These are phyloP conservation scores for Cytospora leucostoma DNA, from an alignment of 2,329 filamentous ascomycete species.

Conservation along the genomic window DNA sequence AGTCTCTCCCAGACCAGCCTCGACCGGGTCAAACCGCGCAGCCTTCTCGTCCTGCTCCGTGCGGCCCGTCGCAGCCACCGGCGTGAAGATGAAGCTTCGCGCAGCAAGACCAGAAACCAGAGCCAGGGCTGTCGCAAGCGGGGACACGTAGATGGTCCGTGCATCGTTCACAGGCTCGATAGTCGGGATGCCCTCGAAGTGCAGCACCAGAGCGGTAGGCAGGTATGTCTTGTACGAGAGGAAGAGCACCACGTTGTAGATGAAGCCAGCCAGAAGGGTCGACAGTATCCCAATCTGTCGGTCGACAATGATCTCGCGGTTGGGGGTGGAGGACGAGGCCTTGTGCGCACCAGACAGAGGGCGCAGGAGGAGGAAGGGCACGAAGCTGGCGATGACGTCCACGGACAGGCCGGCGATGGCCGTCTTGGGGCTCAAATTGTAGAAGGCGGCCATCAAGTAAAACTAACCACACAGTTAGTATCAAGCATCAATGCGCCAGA, in stretches of 20 bases:
- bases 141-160: slow-evolving; percentile 55
- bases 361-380: slow-evolving; percentile 77
- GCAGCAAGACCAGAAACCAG: slow-evolving; percentile 67
- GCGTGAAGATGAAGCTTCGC: slow-evolving; percentile 76
- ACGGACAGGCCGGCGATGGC: slow-evolving; percentile 64
- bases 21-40: slow-evolving; percentile 62
- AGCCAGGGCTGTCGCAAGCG: slow-evolving; percentile 52
- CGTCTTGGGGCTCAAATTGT: slow-evolving; percentile 64
- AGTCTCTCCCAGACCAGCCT: slow-evolving; percentile 68
- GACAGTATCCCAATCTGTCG: slow-evolving; percentile 63
- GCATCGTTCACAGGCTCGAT: slow-evolving; percentile 68
- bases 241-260: slow-evolving; percentile 76
- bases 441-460: slow-evolving; percentile 77
- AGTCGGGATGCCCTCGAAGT: slow-evolving; percentile 73
- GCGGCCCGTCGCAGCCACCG: slow-evolving; percentile 57
- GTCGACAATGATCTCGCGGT: slow-evolving; percentile 67
- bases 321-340: slow-evolving; percentile 54
- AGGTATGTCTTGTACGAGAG: slow-evolving; percentile 69
- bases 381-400: slow-evolving; percentile 66
- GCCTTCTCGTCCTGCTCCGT: slow-evolving; percentile 51
- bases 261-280: slow-evolving; percentile 65
- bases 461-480: slow-evolving; percentile 47
- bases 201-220: slow-evolving; percentile 68
- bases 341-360: slow-evolving; percentile 65
- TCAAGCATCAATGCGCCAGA: slow-evolving; percentile 13